phyloP scores from a whole-genome alignment of 495 filamentous ascomycete species.

The Aspergillus bertholletiae region DNA sequence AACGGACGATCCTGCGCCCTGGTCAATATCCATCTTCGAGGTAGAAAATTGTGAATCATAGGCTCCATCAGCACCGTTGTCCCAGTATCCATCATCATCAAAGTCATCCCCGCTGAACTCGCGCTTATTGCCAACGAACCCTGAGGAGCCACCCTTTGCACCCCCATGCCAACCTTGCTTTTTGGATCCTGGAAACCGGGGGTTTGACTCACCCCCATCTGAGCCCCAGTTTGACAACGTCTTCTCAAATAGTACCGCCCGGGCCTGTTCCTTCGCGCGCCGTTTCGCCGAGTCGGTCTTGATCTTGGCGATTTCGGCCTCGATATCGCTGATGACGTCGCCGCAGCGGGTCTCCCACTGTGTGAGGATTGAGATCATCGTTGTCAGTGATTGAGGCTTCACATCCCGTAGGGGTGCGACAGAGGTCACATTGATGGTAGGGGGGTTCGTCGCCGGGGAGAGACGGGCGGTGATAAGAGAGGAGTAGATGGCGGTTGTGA shows the following conservation, averaged over 20 bases:
- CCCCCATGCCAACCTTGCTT: conserved; percentile 26
- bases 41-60: conserved; percentile 57
- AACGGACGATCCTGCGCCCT: conserved; percentile 28
- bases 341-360: conserved; percentile 77
- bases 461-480: conserved; percentile 78
- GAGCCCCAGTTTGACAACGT: conserved; percentile 26
- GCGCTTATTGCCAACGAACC: conserved; percentile 38
- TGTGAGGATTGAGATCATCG: conserved; percentile 62
- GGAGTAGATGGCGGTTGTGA: conserved; percentile 86
- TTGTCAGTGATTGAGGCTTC: conserved; percentile 60
- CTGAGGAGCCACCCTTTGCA: conserved; percentile 25
- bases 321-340: conserved; percentile 69
- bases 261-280: conserved; percentile 44
- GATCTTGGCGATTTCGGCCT: conserved; percentile 61
- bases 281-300: conserved; percentile 52
- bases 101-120: conserved; percentile 38
- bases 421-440: conserved; percentile 69
- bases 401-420: conserved; percentile 85
- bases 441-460: conserved; percentile 61
- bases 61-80: conserved; percentile 47
- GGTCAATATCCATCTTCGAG: conserved; percentile 48
- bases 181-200: not conserved
- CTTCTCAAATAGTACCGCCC: conserved; percentile 46
- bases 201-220: conserved; percentile 3
- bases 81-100: conserved; percentile 44